Evolutionary conservation across 805 yeast species (phyloP).

Genomic region (Saturnispora galanensis): DNA sequence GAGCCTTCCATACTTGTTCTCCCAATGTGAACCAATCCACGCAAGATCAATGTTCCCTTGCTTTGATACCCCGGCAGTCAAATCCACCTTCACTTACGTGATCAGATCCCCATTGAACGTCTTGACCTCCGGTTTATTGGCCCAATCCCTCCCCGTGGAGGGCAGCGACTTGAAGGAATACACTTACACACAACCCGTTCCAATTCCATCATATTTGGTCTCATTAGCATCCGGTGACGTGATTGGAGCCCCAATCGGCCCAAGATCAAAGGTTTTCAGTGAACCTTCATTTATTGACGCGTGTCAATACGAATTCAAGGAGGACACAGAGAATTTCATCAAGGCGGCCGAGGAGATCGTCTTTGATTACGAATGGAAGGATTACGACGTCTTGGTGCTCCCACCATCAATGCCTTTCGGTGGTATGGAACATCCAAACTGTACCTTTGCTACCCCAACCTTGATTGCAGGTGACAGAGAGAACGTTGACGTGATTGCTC

Average conservation of each 20-base stretch:
- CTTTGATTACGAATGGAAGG: constrained; percentile 76
- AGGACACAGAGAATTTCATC: constrained; percentile 74
- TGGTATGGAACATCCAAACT: constrained; percentile 92
- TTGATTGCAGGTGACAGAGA: constrained; percentile 75
- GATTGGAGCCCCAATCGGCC: constrained; percentile 60
- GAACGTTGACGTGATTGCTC: constrained; percentile 84
- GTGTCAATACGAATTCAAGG: constrained; percentile 71
- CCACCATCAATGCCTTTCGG: constrained; percentile 80
- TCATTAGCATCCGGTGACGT: constrained; percentile 83
- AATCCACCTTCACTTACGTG: constrained; percentile 49
- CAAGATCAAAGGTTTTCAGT: constrained; percentile 73
- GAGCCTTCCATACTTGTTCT: constrained; percentile 61
- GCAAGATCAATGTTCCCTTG: constrained; percentile 83
- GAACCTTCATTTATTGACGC: constrained; percentile 61
- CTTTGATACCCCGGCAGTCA: constrained; percentile 83
- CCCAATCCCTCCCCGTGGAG: constrained; percentile 23
- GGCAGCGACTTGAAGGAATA: constrained; percentile 26
- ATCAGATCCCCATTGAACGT: constrained; percentile 59
- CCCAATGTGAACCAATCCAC: constrained; percentile 88
- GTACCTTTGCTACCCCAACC: constrained; percentile 87
- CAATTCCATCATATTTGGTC: constrained; percentile 76
- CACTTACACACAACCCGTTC: constrained; percentile 60
- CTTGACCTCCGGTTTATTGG: constrained; percentile 53
- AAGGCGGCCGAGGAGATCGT: constrained; percentile 66
- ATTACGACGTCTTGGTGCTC: constrained; percentile 69